phyloP scores from a whole-genome alignment of 352 stramenopile species.

The Pythium plurisporium region DNA sequence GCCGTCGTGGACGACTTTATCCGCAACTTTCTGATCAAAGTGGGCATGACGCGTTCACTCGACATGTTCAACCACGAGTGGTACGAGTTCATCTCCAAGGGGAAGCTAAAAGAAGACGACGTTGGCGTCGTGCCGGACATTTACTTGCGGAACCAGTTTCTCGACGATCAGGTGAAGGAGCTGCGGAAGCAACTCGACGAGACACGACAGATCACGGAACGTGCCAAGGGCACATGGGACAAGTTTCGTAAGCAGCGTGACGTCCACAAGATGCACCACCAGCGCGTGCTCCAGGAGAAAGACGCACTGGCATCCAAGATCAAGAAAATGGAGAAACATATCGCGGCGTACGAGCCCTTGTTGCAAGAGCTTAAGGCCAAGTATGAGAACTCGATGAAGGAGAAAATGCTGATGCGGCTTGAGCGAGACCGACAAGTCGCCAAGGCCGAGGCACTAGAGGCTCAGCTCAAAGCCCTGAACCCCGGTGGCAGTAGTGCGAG shows the following conservation, averaged over 20 bases:
- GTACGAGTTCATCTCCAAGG: conserved; percentile 93
- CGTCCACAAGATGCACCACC: conserved; percentile 95
- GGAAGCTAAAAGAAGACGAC: conserved; percentile 88
- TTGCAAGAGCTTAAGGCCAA: conserved; percentile 91
- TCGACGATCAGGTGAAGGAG: conserved; percentile 88
- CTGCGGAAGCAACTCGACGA: conserved; percentile 84
- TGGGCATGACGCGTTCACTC: conserved; percentile 85
- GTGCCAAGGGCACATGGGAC: conserved; percentile 92
- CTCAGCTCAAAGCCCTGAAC: conserved; percentile 63
- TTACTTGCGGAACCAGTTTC: conserved; percentile 90
- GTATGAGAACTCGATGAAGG: conserved; percentile 95
- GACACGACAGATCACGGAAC: conserved; percentile 85
- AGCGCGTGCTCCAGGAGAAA: conserved; percentile 94
- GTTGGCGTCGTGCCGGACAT: conserved; percentile 91
- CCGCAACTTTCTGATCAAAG: conserved; percentile 94
- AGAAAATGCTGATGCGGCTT: conserved; percentile 96
- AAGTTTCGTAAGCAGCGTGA: conserved; percentile 94
- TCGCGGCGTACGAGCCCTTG: conserved; percentile 89
- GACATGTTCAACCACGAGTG: conserved; percentile 96
- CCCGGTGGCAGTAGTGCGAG: background rate
- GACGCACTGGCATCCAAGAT: conserved; percentile 90
- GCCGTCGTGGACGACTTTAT: conserved; percentile 94
- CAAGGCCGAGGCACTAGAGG: conserved; percentile 85
- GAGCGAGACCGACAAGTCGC: conserved; percentile 90
- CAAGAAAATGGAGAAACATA: conserved; percentile 89